These are phyloP conservation scores for Arthroderma uncinatum DNA, from an alignment of 2,329 filamentous ascomycete species.

Conservation along the genomic window DNA sequence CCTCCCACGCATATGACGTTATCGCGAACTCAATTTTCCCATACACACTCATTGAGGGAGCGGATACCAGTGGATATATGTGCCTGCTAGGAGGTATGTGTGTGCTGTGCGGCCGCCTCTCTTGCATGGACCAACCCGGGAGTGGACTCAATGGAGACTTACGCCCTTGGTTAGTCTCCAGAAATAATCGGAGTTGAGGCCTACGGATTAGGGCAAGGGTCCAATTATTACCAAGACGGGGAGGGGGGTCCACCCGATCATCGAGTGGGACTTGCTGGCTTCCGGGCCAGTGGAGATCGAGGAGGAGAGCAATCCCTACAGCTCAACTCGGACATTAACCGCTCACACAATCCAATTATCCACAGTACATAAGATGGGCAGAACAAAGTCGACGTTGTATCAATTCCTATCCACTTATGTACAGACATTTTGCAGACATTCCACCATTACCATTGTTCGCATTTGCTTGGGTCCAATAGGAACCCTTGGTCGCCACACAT, in stretches of 20 bases:
- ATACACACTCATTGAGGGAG: neutral
- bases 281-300: neutral
- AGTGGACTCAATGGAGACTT: neutral
- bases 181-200: neutral
- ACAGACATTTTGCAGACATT: neutral
- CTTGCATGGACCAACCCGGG: neutral
- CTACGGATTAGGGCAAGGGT: neutral
- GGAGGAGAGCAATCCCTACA: neutral
- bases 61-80: conserved; percentile 1
- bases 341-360: neutral
- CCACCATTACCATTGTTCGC: neutral
- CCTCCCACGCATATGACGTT: neutral
- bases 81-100: neutral
- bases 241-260: neutral
- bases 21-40: neutral
- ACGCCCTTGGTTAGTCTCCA: neutral
- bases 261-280: neutral
- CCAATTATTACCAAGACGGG: conserved; percentile 5
- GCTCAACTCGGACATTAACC: conserved; percentile 4
- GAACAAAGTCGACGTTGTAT: neutral
- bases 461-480: neutral
- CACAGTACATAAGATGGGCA: neutral
- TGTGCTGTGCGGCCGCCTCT: neutral
- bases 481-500: neutral
- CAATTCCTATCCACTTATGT: neutral